Base-by-base conservation (phyloP, 495 filamentous ascomycete genomes). In the Friedmanniomyces simplex region DNA sequence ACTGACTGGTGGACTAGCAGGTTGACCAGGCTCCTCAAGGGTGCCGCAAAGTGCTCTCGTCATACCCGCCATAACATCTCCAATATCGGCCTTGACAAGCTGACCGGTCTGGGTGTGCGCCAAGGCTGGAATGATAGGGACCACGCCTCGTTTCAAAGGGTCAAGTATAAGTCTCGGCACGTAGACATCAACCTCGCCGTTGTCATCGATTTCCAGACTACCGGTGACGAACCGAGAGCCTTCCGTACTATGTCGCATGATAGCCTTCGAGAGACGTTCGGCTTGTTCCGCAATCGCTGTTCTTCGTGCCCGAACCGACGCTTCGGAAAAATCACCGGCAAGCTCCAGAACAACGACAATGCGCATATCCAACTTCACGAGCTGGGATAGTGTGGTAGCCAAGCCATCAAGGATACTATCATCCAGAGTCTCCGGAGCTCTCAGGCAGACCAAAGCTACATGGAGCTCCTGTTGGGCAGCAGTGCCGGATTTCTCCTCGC, bases 371-470 rank as follows among this genome's bases (percentile, higher is more conserved):
- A 99, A 75, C 47, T 83, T 80, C 25, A 79, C 77, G 7, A 99
- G 81, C 66, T 95, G 91, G 11, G 83, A 82, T 20, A 99, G 69
- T 0, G 94, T 97, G 60, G 82, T 82, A 0, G 84, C 89, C 50
- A 96, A 79, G 0, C 89, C 93, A 50, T 81, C 65, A 1, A 97
- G 64, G 0, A 79, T 85, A 7, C 72, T 68, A 53, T 90, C 79
- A 64, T 84, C 77, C 52, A 93, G 76, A 0, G 69, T 67, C 64
- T 93, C 83, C 5, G 87, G 85, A 24, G 77, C 78, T 39, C 84
- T 80, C 45, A 97, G 76, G 67, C 95, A 95, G 52, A 99, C 82
- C 56, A 99, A 68, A 12, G 93, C 90, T 30, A 95, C 73, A 69
- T 96, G 89, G 22, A 91, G 70, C 32, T 79, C 76, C 43, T 80